Percentiles rank a stretch among this genome's conserved stretches.
These are phyloP conservation scores for Porpolomopsis calyptriformis DNA, from an alignment of 768 basidiomycete species.

Conservation along the genomic window DNA sequence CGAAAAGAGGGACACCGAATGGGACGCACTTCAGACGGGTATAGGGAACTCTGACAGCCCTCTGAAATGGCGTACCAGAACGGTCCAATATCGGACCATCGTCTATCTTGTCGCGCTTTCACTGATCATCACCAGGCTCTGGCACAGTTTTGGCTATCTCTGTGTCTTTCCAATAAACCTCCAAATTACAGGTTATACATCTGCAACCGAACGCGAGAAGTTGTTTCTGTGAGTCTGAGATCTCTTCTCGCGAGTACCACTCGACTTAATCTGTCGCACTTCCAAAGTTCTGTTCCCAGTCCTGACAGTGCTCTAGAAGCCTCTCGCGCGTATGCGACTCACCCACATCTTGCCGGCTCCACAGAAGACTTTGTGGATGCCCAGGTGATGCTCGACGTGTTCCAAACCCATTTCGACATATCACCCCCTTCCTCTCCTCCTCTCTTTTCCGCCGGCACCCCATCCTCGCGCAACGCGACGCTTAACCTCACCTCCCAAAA, in stretches of 20 bases:
- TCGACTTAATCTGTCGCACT: not conserved
- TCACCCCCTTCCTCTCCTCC: slow-evolving; percentile 33
- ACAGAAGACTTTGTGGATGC: slow-evolving; percentile 52
- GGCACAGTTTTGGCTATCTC: too few relatives aligned
- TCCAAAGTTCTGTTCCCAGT: slow-evolving; percentile 42
- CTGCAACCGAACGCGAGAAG: slow-evolving; percentile 15
- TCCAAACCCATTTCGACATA: slow-evolving; percentile 57
- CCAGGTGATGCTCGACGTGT: slow-evolving; percentile 51
- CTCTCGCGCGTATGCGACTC: slow-evolving; percentile 49
- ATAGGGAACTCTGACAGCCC: too few relatives aligned
- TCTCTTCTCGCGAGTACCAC: not conserved
- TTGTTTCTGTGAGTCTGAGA: slow-evolving; percentile 17
- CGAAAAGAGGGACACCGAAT: too few relatives aligned
- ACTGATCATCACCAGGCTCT: too few relatives aligned
- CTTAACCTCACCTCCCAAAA: slow-evolving; percentile 36
- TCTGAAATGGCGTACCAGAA: too few relatives aligned
- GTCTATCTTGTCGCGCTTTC: too few relatives aligned
- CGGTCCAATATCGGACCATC: too few relatives aligned
- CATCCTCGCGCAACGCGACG: slow-evolving; percentile 57
- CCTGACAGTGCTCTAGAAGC: slow-evolving; percentile 45
- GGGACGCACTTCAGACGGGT: too few relatives aligned
- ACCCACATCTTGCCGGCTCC: slow-evolving; percentile 67
- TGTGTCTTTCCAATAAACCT: too few relatives aligned
- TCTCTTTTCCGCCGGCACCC: slow-evolving; percentile 62
- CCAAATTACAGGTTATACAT: too few relatives aligned